Base-by-base conservation (phyloP, 805 yeast genomes). In the Myxozyma vanderwaltii region DNA sequence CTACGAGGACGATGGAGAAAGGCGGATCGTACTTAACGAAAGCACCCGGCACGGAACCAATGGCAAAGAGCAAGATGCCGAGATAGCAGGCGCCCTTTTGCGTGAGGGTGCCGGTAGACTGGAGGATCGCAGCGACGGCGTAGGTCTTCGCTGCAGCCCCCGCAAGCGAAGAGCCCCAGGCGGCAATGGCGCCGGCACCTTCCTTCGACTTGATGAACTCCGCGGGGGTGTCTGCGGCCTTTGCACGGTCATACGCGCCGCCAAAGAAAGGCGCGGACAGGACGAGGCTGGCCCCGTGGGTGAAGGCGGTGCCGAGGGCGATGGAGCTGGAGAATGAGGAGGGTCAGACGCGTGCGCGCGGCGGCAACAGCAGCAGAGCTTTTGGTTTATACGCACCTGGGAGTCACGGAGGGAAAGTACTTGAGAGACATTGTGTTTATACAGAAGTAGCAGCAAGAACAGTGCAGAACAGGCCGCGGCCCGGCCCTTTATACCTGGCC, bases 61-160 rank as follows among this genome's bases (percentile, higher is more conserved):
- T 70, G 48, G 77, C 74, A 52, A 76, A 73, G 47, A 76, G 67
- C 33, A 76, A 67, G 13, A 72, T 59, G 17, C 79, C 79, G 26
- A 76, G 59, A 51, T 73, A 70, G 52, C 74, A 68, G 19, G 79
- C 77, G 13, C 75, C 78, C 70, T 74, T 73, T 68, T 70, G 69
- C 53, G 70, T 67, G 67, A 68, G 58, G 45, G 75, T 70, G 54
- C 76, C 76, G 43, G 78, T 71, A 44, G 74, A 68, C 64, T 73
- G 71, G 48, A 76, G 68, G 45, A 76, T 65, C 12, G 75, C 77
- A 31, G 75, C 68, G 49, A 74, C 71, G n/a, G 76, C 78, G 63
- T 76, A 76, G 10, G 79, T 67, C 70, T 75, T 78, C 31, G 73
- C 65, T 8, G 70, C 73, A n/a, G 78, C 68, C 27, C 74, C 64